A percentile compares a stretch with the other conserved stretches of the same genome.
phyloP scores from a whole-genome alignment of 2,329 filamentous ascomycete species.

The Cordyceps pruinosa region DNA sequence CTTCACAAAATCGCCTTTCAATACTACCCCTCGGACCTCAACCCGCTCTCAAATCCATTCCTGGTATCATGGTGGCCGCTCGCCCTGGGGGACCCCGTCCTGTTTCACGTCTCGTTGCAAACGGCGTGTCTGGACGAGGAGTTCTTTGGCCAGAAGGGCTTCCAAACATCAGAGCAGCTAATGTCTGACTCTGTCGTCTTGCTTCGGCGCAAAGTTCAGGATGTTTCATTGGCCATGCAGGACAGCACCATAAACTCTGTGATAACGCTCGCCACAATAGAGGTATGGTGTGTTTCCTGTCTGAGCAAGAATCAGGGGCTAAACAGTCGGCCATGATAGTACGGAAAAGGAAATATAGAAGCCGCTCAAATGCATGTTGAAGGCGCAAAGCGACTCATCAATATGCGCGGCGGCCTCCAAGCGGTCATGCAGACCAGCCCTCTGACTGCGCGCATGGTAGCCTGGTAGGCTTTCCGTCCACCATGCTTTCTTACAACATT shows the following conservation, averaged over 20 bases:
- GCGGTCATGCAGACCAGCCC: conserved; percentile 41
- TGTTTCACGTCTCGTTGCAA: conserved; percentile 54
- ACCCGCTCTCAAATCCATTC: conserved; percentile 47
- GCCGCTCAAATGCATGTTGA: conserved; percentile 41
- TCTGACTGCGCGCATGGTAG: conserved; percentile 48
- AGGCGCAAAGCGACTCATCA: conserved; percentile 42
- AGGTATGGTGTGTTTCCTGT: conserved; percentile 34
- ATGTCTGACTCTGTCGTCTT: conserved; percentile 51
- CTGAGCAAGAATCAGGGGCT: background rate
- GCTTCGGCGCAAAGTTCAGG: conserved; percentile 42
- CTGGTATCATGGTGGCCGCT: conserved; percentile 54
- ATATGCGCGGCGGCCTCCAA: conserved; percentile 44
- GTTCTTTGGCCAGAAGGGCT: conserved; percentile 43
- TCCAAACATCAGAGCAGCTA: conserved; percentile 45
- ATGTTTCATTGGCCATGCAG: conserved; percentile 39
- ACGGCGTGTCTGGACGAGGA: conserved; percentile 52
- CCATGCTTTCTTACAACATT: background rate
- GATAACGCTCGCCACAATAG: conserved; percentile 50
- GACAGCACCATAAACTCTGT: conserved; percentile 52
- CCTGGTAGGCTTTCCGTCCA: conserved; percentile 35
- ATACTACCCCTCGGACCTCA: conserved; percentile 51
- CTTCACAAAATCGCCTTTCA: conserved; percentile 51
- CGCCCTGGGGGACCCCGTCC: conserved; percentile 46
- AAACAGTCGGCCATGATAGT: conserved; percentile 25
- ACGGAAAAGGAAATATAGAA: conserved; percentile 44